phyloP scores from a whole-genome alignment of 2,329 filamentous ascomycete genomes.

The Fusarium nisikadoi region DNA sequence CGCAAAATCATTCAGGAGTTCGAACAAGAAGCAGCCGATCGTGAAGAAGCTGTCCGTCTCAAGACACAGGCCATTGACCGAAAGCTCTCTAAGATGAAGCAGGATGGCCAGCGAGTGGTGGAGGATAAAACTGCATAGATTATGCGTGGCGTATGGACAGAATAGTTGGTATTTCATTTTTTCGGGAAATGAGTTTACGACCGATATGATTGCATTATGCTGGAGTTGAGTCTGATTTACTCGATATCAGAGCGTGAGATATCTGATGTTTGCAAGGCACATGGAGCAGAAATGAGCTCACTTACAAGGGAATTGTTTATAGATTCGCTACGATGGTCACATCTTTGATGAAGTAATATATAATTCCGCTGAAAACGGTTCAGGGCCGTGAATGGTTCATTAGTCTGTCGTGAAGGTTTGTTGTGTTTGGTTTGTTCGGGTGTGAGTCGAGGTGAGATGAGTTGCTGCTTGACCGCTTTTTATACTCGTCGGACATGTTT shows the following conservation, averaged over 20 bases:
- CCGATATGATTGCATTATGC: slow-evolving; percentile 43
- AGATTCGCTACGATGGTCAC: slow-evolving; percentile 31
- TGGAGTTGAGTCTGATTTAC: slow-evolving; percentile 39
- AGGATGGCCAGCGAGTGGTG: slow-evolving; percentile 67
- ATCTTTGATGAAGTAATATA: slow-evolving; percentile 2
- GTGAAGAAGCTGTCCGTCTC: slow-evolving; percentile 64
- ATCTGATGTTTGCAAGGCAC: slow-evolving; percentile 29
- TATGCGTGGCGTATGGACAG: neutral
- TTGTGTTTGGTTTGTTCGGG: slow-evolving; percentile 1
- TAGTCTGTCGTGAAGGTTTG: slow-evolving; percentile 27
- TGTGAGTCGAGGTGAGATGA: neutral
- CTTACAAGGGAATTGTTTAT: slow-evolving; percentile 15
- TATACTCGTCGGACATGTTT: slow-evolving; percentile 64
- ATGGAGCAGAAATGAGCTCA: slow-evolving; percentile 23
- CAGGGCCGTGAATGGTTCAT: slow-evolving; percentile 33
- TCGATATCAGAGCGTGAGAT: slow-evolving; percentile 25
- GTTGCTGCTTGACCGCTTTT: neutral
- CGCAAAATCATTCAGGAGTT: slow-evolving; percentile 61
- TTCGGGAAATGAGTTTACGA: slow-evolving; percentile 34
- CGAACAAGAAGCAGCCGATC: slow-evolving; percentile 64
- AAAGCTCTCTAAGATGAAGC: slow-evolving; percentile 65
- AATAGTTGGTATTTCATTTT: neutral
- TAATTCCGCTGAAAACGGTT: slow-evolving; percentile 26
- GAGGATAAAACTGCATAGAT: slow-evolving; percentile 49
- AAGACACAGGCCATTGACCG: slow-evolving; percentile 65